Base-by-base conservation (phyloP, 257 asterid species). In the Petunia axillaris region DNA sequence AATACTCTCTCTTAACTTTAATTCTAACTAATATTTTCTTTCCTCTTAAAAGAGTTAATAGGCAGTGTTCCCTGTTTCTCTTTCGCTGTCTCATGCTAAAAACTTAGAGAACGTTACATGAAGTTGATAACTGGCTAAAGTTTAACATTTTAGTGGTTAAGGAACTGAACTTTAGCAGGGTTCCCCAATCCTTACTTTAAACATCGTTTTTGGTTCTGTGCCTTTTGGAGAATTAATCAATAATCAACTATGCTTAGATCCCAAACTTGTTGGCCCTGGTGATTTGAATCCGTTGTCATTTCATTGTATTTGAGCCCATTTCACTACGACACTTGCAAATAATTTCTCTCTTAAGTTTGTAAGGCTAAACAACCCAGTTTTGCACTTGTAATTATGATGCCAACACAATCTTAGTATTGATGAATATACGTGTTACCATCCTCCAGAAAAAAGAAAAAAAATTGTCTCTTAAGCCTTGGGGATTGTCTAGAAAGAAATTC, bases 81-180 rank as follows among this genome's bases (percentile, higher is more conserved):
- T 16, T 70, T 48, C 11, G 59, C 4, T 2, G 58, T 63, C 76
- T 70, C 41, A 44, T 10, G 59, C 59, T 46, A 70, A 70, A 38
- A 25, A 46, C 9, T 70, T 70, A 46, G 25, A 10, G 46, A 16
- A 4, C 10, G 9, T 70, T 66, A 44, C 11, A 48, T 35, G 25
- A 50, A 71, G 77, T 71, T 48, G 11, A 59, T 48, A 11, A 48
- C 25, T 48, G 60, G 77, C 10, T 71, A 35, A 35, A 71, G 6
- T 11, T 35, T 43, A 48, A 71, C 36, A 25, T 35, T 71, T 67
- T 46, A 46, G 59, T 50, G 35, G 62, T 71, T 71, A 71, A 5
- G 25, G 77, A 35, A 71, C 59, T 71, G 77, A 52, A 48, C 59
- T 71, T 35, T 48, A 48, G 77, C 77, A 71, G 60, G 44, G 36